These are phyloP conservation scores for Lithospermum erythrorhizon DNA, from an alignment of 257 asterid species.

Conservation along the genomic window DNA sequence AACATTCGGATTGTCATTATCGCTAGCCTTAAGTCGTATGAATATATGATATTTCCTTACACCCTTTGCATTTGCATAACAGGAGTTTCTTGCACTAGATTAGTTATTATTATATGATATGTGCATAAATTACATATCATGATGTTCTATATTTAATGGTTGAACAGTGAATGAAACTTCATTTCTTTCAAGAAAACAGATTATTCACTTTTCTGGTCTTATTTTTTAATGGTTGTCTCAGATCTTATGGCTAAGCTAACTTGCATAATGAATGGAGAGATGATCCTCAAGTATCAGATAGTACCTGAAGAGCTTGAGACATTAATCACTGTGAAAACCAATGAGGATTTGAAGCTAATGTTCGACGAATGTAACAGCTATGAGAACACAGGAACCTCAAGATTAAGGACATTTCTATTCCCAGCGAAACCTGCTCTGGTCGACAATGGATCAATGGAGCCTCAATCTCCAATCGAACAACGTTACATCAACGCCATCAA, in stretches of 20 bases:
- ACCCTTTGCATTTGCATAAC: too few species aligned
- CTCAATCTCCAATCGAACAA: constrained; percentile 41
- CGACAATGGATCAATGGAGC: constrained; percentile 18
- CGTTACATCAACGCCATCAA: constrained; percentile 17
- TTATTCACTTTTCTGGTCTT: too few species aligned
- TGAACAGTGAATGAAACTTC: too few species aligned
- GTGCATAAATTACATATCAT: too few species aligned
- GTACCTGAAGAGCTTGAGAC: constrained; percentile 77
- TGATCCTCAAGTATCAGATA: constrained; percentile 70
- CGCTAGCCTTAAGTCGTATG: too few species aligned
- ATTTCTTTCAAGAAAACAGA: too few species aligned
- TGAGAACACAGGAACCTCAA: constrained; percentile 30
- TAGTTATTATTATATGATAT: too few species aligned
- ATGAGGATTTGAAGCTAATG: constrained; percentile 75
- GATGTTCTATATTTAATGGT: too few species aligned
- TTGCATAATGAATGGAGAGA: constrained; percentile 47
- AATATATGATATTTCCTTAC: too few species aligned
- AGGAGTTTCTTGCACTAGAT: too few species aligned
- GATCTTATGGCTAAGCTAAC: constrained; percentile 74
- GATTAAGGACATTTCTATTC: constrained; percentile 65
- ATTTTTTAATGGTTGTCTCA: constrained; percentile 5
- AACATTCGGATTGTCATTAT: too few species aligned
- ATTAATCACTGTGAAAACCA: constrained; percentile 56
- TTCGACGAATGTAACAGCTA: constrained; percentile 45
- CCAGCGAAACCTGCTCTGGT: constrained; percentile 29